Evolutionary conservation across 768 basidiomycete genomes (phyloP), one percentile per base, ranked within the genome.

Genomic region (Naematelia encephala): DNA sequence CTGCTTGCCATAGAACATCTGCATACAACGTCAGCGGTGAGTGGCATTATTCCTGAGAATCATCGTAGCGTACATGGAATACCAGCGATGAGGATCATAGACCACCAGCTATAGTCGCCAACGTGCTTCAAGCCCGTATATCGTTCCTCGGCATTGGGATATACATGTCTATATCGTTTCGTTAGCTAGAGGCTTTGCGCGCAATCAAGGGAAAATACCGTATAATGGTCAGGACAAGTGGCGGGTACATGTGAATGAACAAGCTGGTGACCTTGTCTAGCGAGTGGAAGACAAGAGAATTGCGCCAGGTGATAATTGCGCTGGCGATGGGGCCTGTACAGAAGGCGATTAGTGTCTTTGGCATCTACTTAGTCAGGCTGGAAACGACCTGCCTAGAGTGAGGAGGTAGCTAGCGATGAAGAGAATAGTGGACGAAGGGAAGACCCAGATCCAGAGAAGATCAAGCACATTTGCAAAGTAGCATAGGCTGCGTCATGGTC

Each of bases 241-340:
- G 90, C 0, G 90, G 84, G 71, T 96, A 68, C 57, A 98, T 87
- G 73, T 99, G 96, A 28, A 99, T 84, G 79, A 93, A 98, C 23
- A 99, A 80, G 10, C 89, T 91, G 16, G 90, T 97, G 72, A 97
- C 89, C 78, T 98, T 98, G 77, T 99, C 96, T 56, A 85, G 83
- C 70, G 94, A 92, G 70, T 99, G 96, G 80, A 99, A 99, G 2
- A 99, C 96, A 22, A 99, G 85, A 64, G 90, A 93, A 72, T 99
- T 99, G 61, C 96, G 83, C 96, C 96, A 99, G 10, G 94, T 97
- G 66, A 97, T 90, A 50, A 98, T 92, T 0, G 94, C 93, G 52
- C 89, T 90, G 0, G 90, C 93, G 28, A 96, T 83, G 0, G 89
- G 84, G 0, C 92, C 76, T 78, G 53, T n/a, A n/a, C 13, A 23